Evolutionary conservation across 225 moss, liverwort and hornwort species (phyloP).

Genomic region (Takakia lepidozioides): DNA sequence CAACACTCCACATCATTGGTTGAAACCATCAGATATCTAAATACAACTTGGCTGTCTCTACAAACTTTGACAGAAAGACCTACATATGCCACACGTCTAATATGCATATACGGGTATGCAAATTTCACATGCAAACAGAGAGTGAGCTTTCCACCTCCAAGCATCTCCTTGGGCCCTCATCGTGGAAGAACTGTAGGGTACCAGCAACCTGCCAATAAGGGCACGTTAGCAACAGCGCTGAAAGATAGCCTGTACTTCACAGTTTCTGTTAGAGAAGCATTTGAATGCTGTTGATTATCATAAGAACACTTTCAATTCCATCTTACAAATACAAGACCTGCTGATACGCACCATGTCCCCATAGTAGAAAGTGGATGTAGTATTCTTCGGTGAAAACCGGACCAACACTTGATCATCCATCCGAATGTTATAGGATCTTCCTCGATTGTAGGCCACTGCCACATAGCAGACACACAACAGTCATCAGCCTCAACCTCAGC

Average conservation of each 20-base stretch:
- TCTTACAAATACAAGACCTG: not conserved
- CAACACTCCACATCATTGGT: no score
- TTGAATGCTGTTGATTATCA: no score
- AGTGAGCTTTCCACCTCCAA: slow-evolving; percentile 50
- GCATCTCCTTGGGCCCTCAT: slow-evolving; percentile 79
- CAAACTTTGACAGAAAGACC: no score
- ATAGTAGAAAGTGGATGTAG: slow-evolving; percentile 68
- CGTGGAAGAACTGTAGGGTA: slow-evolving; percentile 76
- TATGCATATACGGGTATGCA: no score
- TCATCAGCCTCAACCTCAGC: no score
- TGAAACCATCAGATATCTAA: no score
- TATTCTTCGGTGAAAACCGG: slow-evolving; percentile 93
- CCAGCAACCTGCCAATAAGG: slow-evolving; percentile 67
- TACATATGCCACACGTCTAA: no score
- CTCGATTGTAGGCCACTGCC: slow-evolving; percentile 59
- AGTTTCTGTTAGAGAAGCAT: no score
- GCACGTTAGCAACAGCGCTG: not conserved
- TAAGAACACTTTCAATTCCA: not conserved
- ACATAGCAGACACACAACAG: no score
- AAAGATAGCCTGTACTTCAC: no score
- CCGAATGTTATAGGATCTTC: slow-evolving; percentile 89
- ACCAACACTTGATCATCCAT: slow-evolving; percentile 90
- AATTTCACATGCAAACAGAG: no score
- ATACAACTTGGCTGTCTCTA: no score
- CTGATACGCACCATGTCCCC: slow-evolving; percentile 71